phyloP scores from a whole-genome alignment of 176 grass and related monocot genomes.

The Juncus inflexus region DNA sequence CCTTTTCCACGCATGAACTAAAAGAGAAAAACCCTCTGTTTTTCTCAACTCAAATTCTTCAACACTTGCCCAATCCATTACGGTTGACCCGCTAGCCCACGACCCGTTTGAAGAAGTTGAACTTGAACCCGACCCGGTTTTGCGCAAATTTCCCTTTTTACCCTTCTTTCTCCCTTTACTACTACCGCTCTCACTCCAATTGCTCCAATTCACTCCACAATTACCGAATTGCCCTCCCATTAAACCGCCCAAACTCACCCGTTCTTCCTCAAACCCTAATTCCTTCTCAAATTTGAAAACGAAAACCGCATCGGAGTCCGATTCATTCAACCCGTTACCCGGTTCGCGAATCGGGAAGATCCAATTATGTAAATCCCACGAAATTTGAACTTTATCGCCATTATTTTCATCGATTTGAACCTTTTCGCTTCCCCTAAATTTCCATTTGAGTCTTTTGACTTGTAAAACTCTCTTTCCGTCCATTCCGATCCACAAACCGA shows the following conservation, averaged over 20 bases:
- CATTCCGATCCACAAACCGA: constrained; percentile 53
- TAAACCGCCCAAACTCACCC: constrained; percentile 29
- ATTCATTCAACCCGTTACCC: constrained; percentile 8
- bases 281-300: constrained; percentile 75
- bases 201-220: constrained; percentile 16
- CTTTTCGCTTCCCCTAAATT: constrained; percentile 75
- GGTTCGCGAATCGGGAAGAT: constrained; percentile 41
- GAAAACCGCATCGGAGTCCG: constrained; percentile 47
- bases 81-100: constrained; percentile 53
- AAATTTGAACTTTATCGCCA: constrained; percentile 45
- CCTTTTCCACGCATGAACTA: constrained; percentile 80
- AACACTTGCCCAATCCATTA: constrained; percentile 85
- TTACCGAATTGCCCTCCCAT: constrained; percentile 21
- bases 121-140: constrained; percentile 57
- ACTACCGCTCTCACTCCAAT: constrained; percentile 70
- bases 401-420: constrained; percentile 40
- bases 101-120: constrained; percentile 61
- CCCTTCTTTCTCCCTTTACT: constrained; percentile 34
- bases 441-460: constrained; percentile 68
- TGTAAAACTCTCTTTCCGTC: constrained; percentile 61
- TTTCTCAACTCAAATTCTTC: constrained; percentile 69
- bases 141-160: constrained; percentile 34
- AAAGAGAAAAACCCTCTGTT: constrained; percentile 56
- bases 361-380: constrained; percentile 89
- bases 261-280: constrained; percentile 24